Evolutionary conservation across 495 filamentous ascomycete species (phyloP).

Genomic region (Lasiosphaeria miniovina): DNA sequence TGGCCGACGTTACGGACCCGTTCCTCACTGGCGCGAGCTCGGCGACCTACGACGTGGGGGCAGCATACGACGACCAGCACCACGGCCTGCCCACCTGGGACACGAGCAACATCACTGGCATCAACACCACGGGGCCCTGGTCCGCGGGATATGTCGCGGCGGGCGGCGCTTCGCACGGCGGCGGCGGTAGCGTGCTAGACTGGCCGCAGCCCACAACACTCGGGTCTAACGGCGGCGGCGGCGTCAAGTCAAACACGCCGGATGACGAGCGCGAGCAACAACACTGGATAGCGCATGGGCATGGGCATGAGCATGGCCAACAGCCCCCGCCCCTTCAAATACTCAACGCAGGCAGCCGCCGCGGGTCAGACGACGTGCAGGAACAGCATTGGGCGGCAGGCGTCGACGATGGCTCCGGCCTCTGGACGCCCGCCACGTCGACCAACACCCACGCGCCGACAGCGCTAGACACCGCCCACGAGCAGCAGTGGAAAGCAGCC

Average conservation of each 20-base stretch:
- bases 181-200: not conserved
- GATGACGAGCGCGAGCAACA: not conserved
- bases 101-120: not conserved
- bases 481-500: not conserved
- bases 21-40: conserved; percentile 16
- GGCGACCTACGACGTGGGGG: not conserved
- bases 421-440: conserved; percentile 13
- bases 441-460: not conserved
- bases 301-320: too few relatives aligned
- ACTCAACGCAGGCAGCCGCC: too few relatives aligned
- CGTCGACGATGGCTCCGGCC: conserved; percentile 1
- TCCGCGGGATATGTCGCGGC: not conserved
- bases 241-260: not conserved
- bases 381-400: conserved; percentile 3
- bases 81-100: conserved; percentile 3
- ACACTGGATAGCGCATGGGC: not conserved
- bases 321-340: too few relatives aligned
- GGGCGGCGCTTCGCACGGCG: not conserved
- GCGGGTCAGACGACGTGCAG: not conserved
- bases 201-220: not conserved
- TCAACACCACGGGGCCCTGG: conserved; percentile 1
- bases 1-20: conserved; percentile 23
- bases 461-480: conserved; percentile 1
- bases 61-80: conserved; percentile 8
- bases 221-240: not conserved